phyloP scores from a whole-genome alignment of 441 rosid species.

The Aleurites moluccanus region DNA sequence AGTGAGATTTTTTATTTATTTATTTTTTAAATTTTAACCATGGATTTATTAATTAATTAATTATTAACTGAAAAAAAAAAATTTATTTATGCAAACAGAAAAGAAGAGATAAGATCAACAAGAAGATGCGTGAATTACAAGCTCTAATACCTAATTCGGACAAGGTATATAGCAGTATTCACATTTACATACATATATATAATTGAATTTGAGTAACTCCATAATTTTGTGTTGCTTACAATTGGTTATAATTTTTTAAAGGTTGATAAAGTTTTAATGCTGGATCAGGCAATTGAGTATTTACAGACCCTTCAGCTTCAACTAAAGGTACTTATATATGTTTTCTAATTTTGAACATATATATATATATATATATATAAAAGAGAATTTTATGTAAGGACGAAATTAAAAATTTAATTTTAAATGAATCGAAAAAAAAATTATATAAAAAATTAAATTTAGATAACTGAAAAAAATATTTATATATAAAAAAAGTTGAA shows the following conservation, averaged over 20 bases:
- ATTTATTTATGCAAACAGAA: slow-evolving; percentile 51
- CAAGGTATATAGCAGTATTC: slow-evolving; percentile 43
- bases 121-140: slow-evolving; percentile 84
- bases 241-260: slow-evolving; percentile 13
- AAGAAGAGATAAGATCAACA: slow-evolving; percentile 79
- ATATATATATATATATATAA: too few species aligned
- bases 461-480: too few species aligned
- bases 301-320: slow-evolving; percentile 72
- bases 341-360: too few species aligned
- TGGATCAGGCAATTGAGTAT: slow-evolving; percentile 70
- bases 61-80: not conserved
- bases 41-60: not conserved
- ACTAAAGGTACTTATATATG: slow-evolving; percentile 55
- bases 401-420: too few species aligned
- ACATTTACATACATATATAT: too few species aligned
- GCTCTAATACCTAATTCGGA: slow-evolving; percentile 74
- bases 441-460: too few species aligned
- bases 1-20: slow-evolving; percentile 23
- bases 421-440: too few species aligned
- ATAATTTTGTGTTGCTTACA: slow-evolving; percentile 1
- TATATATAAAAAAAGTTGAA: too few species aligned
- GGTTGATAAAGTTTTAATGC: slow-evolving; percentile 72
- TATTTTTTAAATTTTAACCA: not conserved
- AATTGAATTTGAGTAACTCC: too few species aligned
- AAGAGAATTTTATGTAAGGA: too few species aligned